Evolutionary conservation across 495 filamentous ascomycete species (phyloP).

Genomic region (Margaritispora aquatica): DNA sequence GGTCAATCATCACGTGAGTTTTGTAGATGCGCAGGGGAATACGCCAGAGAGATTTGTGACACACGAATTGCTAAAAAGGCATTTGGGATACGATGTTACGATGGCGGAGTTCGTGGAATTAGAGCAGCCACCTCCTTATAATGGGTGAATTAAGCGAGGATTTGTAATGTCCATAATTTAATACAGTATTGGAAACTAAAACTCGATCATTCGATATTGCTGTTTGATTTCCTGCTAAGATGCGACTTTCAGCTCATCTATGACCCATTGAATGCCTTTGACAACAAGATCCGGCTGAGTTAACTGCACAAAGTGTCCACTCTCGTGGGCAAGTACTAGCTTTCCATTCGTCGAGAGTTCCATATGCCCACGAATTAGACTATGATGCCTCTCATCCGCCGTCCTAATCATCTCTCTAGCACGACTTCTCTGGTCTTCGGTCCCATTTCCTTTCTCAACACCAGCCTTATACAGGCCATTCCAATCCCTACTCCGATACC

Average conservation of each 20-base stretch:
- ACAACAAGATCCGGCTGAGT: conserved; percentile 22
- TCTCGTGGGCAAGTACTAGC: conserved; percentile 20
- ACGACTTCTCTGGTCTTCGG: conserved; percentile 24
- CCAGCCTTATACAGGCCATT: conserved; percentile 24
- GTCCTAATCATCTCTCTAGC: conserved; percentile 24
- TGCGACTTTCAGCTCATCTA: too few species aligned
- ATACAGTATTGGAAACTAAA: too few species aligned
- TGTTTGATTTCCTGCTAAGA: too few species aligned
- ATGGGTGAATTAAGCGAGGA: background rate
- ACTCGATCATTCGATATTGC: too few species aligned
- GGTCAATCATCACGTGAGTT: conserved; percentile 39
- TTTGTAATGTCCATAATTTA: too few species aligned
- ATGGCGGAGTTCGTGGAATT: conserved; percentile 36
- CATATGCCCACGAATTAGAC: conserved; percentile 24
- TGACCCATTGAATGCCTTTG: conserved; percentile 26
- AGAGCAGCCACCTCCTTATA: conserved; percentile 22
- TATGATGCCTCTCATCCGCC: conserved; percentile 25
- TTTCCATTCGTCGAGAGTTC: conserved; percentile 24
- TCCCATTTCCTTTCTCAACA: conserved; percentile 27
- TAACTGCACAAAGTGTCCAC: conserved; percentile 33
- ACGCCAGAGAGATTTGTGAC: conserved; percentile 39
- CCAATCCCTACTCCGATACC: background rate
- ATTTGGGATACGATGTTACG: conserved; percentile 38
- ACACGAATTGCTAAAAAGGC: conserved; percentile 41
- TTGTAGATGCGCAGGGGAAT: conserved; percentile 44